phyloP scores from a whole-genome alignment of 176 grass and related monocot species.

The Musa acuminata region DNA sequence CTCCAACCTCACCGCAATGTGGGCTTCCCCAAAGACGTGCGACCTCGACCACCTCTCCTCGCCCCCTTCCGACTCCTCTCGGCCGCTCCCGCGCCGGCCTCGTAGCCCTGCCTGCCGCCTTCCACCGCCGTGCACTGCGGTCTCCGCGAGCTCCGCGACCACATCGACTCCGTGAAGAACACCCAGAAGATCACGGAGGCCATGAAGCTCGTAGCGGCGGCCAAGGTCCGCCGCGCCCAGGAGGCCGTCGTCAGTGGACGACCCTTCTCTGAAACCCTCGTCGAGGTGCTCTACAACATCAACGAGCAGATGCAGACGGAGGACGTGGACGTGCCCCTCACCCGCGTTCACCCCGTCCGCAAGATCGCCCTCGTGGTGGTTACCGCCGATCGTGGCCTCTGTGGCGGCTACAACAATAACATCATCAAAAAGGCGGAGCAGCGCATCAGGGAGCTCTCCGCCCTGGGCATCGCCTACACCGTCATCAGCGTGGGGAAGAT shows the following conservation, averaged over 20 bases:
- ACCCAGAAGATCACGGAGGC: conserved; percentile 8
- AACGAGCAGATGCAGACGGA: conserved; percentile 12
- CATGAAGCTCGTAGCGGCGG: conserved; percentile 7
- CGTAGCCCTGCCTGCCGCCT: background rate
- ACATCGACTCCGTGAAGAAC: conserved; percentile 9
- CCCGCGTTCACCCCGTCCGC: conserved; percentile 5
- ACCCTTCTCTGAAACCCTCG: conserved; percentile 4
- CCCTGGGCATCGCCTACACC: background rate
- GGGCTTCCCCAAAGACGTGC: background rate
- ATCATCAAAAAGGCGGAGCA: conserved; percentile 4
- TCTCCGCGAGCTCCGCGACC: conserved; percentile 7
- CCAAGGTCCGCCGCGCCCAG: conserved; percentile 1
- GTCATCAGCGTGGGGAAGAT: conserved; percentile 11
- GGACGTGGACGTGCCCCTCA: conserved; percentile 9
- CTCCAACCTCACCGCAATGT: background rate
- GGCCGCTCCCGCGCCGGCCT: background rate
- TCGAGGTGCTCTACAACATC: conserved; percentile 12
- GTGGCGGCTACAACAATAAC: background rate
- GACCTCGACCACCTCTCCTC: background rate
- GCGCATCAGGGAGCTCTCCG: background rate
- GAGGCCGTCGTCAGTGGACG: conserved; percentile 6
- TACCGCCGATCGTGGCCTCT: conserved; percentile 6
- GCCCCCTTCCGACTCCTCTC: background rate
- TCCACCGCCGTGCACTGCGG: background rate
- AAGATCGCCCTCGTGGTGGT: conserved; percentile 9